phyloP scores from a whole-genome alignment of 1,139 yeast species.

The Candida sp. region DNA sequence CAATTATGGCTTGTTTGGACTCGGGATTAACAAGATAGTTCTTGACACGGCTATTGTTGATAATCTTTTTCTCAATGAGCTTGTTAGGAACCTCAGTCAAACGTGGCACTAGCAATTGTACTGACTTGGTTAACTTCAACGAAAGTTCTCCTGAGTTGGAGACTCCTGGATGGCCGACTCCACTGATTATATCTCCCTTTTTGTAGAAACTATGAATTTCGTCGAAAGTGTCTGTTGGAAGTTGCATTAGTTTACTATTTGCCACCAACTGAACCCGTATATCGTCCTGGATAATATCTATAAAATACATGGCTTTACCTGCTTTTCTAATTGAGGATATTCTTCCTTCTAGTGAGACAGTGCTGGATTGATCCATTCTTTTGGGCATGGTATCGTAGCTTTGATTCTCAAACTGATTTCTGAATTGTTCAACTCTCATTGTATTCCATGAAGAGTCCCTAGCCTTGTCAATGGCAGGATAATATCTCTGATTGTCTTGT shows the following conservation, averaged over 20 bases:
- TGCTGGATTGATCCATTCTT: conserved; percentile 10
- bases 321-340: conserved; percentile 54
- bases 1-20: conserved; percentile 46
- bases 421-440: conserved; percentile 16
- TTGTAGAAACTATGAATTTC: conserved; percentile 45
- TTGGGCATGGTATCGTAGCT: conserved; percentile 16
- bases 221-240: conserved; percentile 42
- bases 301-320: conserved; percentile 64
- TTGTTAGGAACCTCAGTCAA: conserved; percentile 62
- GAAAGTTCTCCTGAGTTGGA: conserved; percentile 82
- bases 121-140: conserved; percentile 50
- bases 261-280: conserved; percentile 58
- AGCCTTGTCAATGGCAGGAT: background rate
- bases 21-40: conserved; percentile 63
- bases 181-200: conserved; percentile 69
- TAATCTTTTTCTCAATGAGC: conserved; percentile 50
- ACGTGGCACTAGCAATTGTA: conserved; percentile 62
- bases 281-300: conserved; percentile 64
- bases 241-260: conserved; percentile 45
- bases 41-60: conserved; percentile 67
- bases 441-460: conserved; percentile 6
- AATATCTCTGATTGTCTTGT: background rate
- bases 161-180: conserved; percentile 66
- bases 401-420: conserved; percentile 12
- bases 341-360: conserved; percentile 49